These are phyloP conservation scores for Antitrichia curtipendula DNA, from an alignment of 225 moss, liverwort and hornwort species.

Conservation along the genomic window DNA sequence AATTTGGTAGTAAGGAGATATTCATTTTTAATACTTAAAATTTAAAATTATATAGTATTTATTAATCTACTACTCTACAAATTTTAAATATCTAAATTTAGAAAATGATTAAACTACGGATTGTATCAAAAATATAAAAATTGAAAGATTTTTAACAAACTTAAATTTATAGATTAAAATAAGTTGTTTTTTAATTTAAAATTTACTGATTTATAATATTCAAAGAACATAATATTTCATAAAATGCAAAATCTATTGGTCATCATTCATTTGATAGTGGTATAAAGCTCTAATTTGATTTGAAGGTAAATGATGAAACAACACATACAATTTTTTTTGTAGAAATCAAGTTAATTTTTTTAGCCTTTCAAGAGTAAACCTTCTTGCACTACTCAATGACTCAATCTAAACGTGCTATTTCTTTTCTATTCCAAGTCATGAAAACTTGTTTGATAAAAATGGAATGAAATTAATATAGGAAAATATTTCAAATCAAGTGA, in stretches of 20 bases:
- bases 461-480: not conserved
- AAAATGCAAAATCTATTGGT: not conserved
- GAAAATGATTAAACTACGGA: rapidly evolving
- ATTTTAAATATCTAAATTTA: not conserved
- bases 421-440: not conserved
- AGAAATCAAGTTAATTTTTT: too few species aligned
- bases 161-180: not conserved
- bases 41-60: not conserved
- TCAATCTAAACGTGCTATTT: not conserved
- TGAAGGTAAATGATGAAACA: not conserved
- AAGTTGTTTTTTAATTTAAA: not conserved
- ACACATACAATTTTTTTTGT: too few species aligned
- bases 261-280: not conserved
- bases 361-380: too few species aligned
- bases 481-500: too few species aligned
- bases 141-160: rapidly evolving
- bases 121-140: not conserved
- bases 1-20: not conserved
- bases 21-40: not conserved
- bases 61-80: not conserved
- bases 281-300: not conserved
- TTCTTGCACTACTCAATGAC: not conserved
- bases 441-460: not conserved
- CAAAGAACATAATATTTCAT: not conserved
- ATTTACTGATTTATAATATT: not conserved